Evolutionary conservation across 2,329 filamentous ascomycete genomes (phyloP), one percentile per base, ranked within the genome.

Genomic region (Aureobasidium melanogenum): DNA sequence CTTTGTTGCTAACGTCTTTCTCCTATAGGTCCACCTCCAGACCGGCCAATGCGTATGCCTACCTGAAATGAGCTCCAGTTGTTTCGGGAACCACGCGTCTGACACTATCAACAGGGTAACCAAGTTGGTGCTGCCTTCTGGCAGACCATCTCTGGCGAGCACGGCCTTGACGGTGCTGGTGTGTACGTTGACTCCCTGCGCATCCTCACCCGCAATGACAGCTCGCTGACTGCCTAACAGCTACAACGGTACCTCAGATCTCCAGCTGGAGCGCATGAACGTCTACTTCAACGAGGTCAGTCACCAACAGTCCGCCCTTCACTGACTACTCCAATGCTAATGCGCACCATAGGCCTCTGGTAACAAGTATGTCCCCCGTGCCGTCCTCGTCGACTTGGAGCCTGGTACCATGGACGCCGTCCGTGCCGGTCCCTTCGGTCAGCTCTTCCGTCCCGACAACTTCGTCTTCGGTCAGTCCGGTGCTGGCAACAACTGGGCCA

Each of bases 121-220:
- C 94, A 99, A 90, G 96, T 97, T 72, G 94, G 94, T 93, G 94
- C 94, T 84, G 94, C 94, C 81, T 99, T 99, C 86, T 99, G 94
- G 79, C 80, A 82, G 75, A 80, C 73, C 68, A 82, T 83, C 72
- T 82, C 80, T 66, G 80, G 81, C 72, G 81, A 83, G 85, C 94
- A 99, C 79, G 94, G 94, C 75, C 91, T 99, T 75, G 94, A 99
- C 81, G 91, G 89, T 81, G 90, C 90, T 79, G 93, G 93, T 81
- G 88, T 97, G 88, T 93, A 87, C 78, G 89, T 87, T 17, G 39
- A 46, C 41, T 19, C 26, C 60, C 32, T 30, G 34, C 19, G 19
- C 55, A 59, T 24, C 24, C 22, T 10, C 26, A 41, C 22, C 55
- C 24, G 41, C 5, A 32, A 38, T 19, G 52, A 30, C 54, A 65